Conservation (phyloP, 2,329 filamentous ascomycete genomes). For the Calonectria ilicicola region DNA sequence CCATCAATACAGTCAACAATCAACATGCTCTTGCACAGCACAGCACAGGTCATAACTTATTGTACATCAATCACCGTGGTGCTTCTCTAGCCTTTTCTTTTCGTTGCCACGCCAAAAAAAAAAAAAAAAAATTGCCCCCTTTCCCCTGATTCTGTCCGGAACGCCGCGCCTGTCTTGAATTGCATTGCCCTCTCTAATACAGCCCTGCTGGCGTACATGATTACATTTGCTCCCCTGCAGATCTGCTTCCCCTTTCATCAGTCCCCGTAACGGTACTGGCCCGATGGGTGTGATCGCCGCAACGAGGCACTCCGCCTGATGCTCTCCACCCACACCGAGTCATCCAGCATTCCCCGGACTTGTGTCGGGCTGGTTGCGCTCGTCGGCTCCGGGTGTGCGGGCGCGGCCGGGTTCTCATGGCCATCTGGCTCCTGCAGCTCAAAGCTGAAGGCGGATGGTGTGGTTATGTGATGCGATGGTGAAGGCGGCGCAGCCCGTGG, state of each 20-base stretch:
- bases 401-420: slow-evolving; percentile 41
- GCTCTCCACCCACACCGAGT: slow-evolving; percentile 93
- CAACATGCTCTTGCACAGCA: neutral
- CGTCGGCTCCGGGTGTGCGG: slow-evolving; percentile 59
- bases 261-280: slow-evolving; percentile 48
- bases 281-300: slow-evolving; percentile 54
- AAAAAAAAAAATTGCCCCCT: slow-evolving; percentile 3
- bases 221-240: slow-evolving; percentile 13
- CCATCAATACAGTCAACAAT: neutral
- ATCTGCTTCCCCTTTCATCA: slow-evolving; percentile 17
- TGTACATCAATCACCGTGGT: neutral
- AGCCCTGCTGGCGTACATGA: slow-evolving; percentile 6
- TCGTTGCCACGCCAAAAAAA: neutral
- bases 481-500: slow-evolving; percentile 61
- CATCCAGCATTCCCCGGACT: slow-evolving; percentile 86
- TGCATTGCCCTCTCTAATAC: slow-evolving; percentile 22
- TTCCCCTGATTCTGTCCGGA: slow-evolving; percentile 26
- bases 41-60: neutral
- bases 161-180: slow-evolving; percentile 36
- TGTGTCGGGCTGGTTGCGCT: slow-evolving; percentile 80
- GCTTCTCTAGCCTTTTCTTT: slow-evolving; percentile 30
- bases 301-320: slow-evolving; percentile 88
- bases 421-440: slow-evolving; percentile 62
- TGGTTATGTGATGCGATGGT: slow-evolving; percentile 52
- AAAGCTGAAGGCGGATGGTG: slow-evolving; percentile 69